Evolutionary conservation across 192 early-diverging fungal genomes (phyloP).

Genomic region (Dissophora globulifera): DNA sequence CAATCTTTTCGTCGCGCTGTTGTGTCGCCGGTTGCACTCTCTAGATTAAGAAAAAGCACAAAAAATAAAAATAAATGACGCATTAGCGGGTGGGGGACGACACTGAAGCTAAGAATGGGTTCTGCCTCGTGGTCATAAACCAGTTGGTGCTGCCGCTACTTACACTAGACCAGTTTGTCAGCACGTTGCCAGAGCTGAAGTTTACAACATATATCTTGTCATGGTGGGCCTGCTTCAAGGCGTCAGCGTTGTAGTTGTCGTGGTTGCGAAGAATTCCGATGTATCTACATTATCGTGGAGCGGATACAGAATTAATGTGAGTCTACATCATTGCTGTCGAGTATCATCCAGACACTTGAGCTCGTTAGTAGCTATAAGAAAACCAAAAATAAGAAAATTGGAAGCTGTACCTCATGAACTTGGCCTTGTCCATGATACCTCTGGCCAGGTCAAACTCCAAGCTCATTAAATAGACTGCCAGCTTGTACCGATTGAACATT

Average conservation of each 20-base stretch:
- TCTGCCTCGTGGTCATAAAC: too few relatives aligned
- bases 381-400: not conserved
- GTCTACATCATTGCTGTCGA: too few relatives aligned
- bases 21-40: conserved; percentile 17
- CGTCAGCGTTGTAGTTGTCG: conserved; percentile 1
- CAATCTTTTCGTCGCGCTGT: conserved; percentile 13
- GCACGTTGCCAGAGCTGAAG: not conserved
- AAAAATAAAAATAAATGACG: not conserved
- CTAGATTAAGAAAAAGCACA: conserved; percentile 5
- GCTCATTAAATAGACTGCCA: conserved; percentile 44
- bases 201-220: conserved; percentile 2
- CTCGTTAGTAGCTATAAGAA: too few relatives aligned
- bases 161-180: conserved; percentile 24
- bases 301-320: not conserved
- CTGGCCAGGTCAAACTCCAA: conserved; percentile 27
- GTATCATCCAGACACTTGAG: too few relatives aligned
- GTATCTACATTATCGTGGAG: not conserved
- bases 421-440: conserved; percentile 15
- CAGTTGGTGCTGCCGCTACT: not conserved
- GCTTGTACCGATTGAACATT: conserved; percentile 44
- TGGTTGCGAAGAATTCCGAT: conserved; percentile 20
- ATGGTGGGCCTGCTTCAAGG: not conserved
- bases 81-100: not conserved
- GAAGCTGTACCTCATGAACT: conserved; percentile 25
- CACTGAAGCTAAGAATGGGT: not conserved